A percentile compares a stretch with the other conserved stretches of the same genome.
These are phyloP conservation scores for Epichloe bromicola DNA, from an alignment of 2,329 filamentous ascomycete species.

Conservation along the genomic window DNA sequence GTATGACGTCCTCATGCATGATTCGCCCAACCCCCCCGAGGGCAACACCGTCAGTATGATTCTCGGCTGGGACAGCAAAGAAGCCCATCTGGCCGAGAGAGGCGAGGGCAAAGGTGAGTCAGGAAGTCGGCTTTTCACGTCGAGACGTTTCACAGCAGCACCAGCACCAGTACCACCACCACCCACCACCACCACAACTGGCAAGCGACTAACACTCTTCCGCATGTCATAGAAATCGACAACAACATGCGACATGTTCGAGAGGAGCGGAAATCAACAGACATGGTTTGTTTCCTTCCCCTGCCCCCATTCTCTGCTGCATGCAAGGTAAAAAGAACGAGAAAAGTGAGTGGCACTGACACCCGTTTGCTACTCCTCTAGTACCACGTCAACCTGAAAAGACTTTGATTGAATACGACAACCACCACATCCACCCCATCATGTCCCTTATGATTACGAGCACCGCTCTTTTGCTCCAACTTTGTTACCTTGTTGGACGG, in stretches of 20 bases:
- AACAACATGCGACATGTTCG: constrained; percentile 21
- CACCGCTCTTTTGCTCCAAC: background rate
- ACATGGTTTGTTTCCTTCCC: constrained; percentile 16
- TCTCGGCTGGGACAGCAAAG: constrained; percentile 27
- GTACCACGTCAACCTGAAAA: constrained; percentile 7
- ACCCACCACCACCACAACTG: background rate
- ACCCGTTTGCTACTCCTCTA: background rate
- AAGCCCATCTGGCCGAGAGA: constrained; percentile 22
- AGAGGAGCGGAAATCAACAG: constrained; percentile 16
- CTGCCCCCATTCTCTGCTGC: background rate
- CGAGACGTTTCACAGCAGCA: background rate
- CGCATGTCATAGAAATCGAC: constrained; percentile 18
- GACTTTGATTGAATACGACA: constrained; percentile 1
- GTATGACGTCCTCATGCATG: constrained; percentile 18
- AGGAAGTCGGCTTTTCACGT: background rate
- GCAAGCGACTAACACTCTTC: background rate
- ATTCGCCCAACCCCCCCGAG: constrained; percentile 15
- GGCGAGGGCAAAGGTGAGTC: constrained; percentile 18
- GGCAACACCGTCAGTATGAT: constrained; percentile 20
- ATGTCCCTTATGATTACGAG: background rate
- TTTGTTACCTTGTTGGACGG: background rate
- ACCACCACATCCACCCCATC: background rate
- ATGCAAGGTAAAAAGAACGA: background rate
- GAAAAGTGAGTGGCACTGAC: background rate
- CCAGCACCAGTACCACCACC: background rate